A percentile compares a stretch with the other conserved stretches of the same genome.
These are phyloP conservation scores for Fusarium staphyleae DNA, from an alignment of 2,329 filamentous ascomycete species.

Conservation along the genomic window DNA sequence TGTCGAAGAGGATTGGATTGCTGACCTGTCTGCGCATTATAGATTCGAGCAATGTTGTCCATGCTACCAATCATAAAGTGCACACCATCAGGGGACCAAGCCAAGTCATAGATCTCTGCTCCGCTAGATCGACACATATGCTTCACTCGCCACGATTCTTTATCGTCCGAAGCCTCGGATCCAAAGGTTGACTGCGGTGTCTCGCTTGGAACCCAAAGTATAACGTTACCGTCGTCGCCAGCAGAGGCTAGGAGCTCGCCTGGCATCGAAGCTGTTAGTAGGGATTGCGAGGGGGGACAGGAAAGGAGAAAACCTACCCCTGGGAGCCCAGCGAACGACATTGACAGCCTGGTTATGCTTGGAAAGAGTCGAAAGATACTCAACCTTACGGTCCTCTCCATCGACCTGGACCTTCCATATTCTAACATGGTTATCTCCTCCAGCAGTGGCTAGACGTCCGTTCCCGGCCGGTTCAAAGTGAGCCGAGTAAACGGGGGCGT, in stretches of 20 bases:
- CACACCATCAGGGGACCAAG: constrained; percentile 96
- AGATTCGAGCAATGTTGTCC: constrained; percentile 98
- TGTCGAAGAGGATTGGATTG: constrained; percentile 6
- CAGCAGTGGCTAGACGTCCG: constrained; percentile 89
- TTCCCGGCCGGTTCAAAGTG: constrained; percentile 95
- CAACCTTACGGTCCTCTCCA: constrained; percentile 86
- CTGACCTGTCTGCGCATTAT: constrained; percentile 89
- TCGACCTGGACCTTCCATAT: constrained; percentile 90
- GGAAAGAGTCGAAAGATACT: constrained; percentile 87
- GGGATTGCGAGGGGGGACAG: neutral
- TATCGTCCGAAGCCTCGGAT: constrained; percentile 87
- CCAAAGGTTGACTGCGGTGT: constrained; percentile 74
- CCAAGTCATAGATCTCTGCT: constrained; percentile 96
- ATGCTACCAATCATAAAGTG: constrained; percentile 99
- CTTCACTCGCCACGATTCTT: constrained; percentile 95
- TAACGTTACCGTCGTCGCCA: constrained; percentile 95
- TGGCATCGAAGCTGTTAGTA: constrained; percentile 48
- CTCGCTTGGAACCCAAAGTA: constrained; percentile 93
- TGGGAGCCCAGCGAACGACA: constrained; percentile 94
- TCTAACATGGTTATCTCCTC: constrained; percentile 95
- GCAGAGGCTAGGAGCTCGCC: constrained; percentile 94
- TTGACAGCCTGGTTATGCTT: constrained; percentile 98
- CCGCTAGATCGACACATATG: constrained; percentile 97
- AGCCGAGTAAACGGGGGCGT: constrained; percentile 94
- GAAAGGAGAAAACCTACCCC: constrained; percentile 64